Evolutionary conservation across 2,329 filamentous ascomycete genomes (phyloP), one percentile per base, ranked within the genome.

Genomic region (Alternaria triticimaculans): DNA sequence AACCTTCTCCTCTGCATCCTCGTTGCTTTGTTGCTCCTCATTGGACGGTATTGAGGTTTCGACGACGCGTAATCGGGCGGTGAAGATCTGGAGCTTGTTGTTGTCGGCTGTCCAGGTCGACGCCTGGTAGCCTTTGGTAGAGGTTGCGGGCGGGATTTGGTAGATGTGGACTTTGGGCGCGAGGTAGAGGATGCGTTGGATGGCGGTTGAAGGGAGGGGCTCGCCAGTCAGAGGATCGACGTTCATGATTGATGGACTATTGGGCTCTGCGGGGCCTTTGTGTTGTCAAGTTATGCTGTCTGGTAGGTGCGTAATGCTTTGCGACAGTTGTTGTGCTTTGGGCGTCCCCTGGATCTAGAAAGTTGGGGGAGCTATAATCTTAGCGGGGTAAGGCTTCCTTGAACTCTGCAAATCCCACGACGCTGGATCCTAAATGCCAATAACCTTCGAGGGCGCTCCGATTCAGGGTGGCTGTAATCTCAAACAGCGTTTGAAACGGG

Each of bases 101-200:
- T 87, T 85, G 64, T 88, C 87, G 64, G 83, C 80, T 26, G 93
- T 96, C 93, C 93, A 97, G 67, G 87, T 83, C 12, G 89, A 86
- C 63, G 94, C 93, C 37, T 86, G 87, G 84, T 97, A 92, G 79
- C 93, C 93, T 78, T 91, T 91, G 72, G 89, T 93, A 18, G 90
- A 91, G 48, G 90, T 86, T 62, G 94, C 84, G 23, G 93, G 93
- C 18, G 93, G 93, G 78, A 96, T 94, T 76, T 91, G 89, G 86
- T 97, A 97, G 84, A 97, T 87, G 83, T 96, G 92, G 68, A 96
- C 90, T 68, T 86, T 84, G 73, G 86, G 83, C 67, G 90, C 88
- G 78, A 94, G 84, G 86, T 93, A 94, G 79, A 96, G 90, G 77
- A 96, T 85, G 78, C 93, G 90, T 81, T 96, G 92, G 81, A 96